These are phyloP conservation scores for Zarea fungicola DNA, from an alignment of 2,329 filamentous ascomycete genomes.

Conservation along the genomic window DNA sequence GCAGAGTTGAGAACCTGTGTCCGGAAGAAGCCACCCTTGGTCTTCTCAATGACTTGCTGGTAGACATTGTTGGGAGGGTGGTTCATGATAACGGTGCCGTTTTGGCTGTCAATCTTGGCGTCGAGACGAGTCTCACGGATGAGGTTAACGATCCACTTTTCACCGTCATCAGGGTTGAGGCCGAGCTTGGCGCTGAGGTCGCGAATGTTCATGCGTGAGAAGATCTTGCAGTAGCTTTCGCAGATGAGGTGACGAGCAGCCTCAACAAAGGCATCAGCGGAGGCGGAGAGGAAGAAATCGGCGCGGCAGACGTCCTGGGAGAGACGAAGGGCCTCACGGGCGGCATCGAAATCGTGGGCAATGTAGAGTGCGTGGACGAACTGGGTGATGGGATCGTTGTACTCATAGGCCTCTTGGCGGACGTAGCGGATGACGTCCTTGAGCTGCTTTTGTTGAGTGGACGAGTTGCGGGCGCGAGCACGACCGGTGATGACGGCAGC, in stretches of 20 bases:
- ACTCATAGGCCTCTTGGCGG: slow-evolving; percentile 96
- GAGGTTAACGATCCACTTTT: slow-evolving; percentile 99
- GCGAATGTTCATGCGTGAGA: slow-evolving; percentile 96
- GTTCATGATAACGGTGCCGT: slow-evolving; percentile 98
- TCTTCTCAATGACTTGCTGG: slow-evolving; percentile 98
- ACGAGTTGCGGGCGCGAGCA: slow-evolving; percentile 72
- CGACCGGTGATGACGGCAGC: slow-evolving; percentile 94
- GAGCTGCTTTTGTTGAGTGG: slow-evolving; percentile 92
- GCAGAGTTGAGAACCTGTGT: slow-evolving; percentile 86
- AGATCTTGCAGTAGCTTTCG: slow-evolving; percentile 99
- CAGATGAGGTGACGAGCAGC: slow-evolving; percentile 94
- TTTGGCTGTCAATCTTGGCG: slow-evolving; percentile 98
- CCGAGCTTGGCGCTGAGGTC: slow-evolving; percentile 90
- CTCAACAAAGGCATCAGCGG: slow-evolving; percentile 86
- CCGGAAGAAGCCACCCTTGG: slow-evolving; percentile 97
- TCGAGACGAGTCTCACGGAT: slow-evolving; percentile 96
- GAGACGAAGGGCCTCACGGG: slow-evolving; percentile 76
- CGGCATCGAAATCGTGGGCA: slow-evolving; percentile 83
- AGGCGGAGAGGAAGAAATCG: slow-evolving; percentile 90
- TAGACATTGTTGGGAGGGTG: slow-evolving; percentile 98
- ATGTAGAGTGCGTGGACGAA: slow-evolving; percentile 96
- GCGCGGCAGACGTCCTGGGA: slow-evolving; percentile 87
- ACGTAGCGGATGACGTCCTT: slow-evolving; percentile 96
- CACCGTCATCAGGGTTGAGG: slow-evolving; percentile 87
- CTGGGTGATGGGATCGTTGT: slow-evolving; percentile 90